These are phyloP conservation scores for Solanum hybrid DNA, from an alignment of 305 asterid genomes.

Conservation along the genomic window DNA sequence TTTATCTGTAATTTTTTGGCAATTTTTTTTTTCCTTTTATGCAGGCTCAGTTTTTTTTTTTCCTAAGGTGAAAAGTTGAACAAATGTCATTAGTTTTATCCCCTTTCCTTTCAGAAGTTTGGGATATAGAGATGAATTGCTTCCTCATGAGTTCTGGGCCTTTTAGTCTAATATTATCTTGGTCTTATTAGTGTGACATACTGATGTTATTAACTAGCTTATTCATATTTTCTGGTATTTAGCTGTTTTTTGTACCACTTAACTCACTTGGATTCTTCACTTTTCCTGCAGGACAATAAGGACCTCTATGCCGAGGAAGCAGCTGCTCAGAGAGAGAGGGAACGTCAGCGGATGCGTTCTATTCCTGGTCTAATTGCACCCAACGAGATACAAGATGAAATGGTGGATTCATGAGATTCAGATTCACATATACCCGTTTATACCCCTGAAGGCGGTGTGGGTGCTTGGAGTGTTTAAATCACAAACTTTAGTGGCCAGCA, in stretches of 20 bases:
- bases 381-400: conserved; percentile 82
- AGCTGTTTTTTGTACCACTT: background rate
- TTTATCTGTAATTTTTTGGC: background rate
- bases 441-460: conserved; percentile 17
- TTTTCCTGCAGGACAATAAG: conserved; percentile 74
- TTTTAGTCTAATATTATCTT: background rate
- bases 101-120: background rate
- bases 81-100: background rate
- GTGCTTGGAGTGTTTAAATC: conserved; percentile 11
- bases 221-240: background rate
- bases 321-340: conserved; percentile 84
- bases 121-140: background rate
- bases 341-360: conserved; percentile 73
- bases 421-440: conserved; percentile 11
- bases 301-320: conserved; percentile 96
- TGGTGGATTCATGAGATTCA: conserved; percentile 56
- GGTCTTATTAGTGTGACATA: background rate
- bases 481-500: conserved; percentile 5
- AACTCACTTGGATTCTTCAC: background rate
- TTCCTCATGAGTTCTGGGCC: background rate
- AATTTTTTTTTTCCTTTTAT: background rate
- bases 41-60: background rate
- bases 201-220: background rate
- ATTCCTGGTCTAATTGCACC: conserved; percentile 91
- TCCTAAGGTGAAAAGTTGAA: background rate